These are phyloP conservation scores for Trichoderma sp. DNA, from an alignment of 2,329 filamentous ascomycete species.

Conservation along the genomic window DNA sequence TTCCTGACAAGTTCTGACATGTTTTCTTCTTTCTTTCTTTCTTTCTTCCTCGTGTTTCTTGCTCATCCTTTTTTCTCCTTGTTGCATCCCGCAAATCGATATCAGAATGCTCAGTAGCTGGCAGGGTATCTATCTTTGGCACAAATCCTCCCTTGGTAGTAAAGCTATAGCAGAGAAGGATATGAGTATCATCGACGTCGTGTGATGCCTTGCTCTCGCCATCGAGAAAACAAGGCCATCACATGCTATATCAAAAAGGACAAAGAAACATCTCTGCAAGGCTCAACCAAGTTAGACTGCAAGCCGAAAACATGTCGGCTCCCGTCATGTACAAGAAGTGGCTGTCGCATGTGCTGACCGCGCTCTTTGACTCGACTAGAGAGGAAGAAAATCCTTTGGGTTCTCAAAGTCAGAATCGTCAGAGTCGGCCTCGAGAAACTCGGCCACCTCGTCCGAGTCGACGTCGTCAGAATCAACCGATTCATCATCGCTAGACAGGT, in stretches of 20 bases:
- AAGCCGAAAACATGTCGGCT: not conserved
- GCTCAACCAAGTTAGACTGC: not conserved
- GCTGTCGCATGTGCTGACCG: not conserved
- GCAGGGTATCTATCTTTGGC: constrained; percentile 27
- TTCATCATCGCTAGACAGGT: constrained; percentile 78
- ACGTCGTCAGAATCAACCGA: constrained; percentile 73
- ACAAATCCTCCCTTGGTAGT: constrained; percentile 1
- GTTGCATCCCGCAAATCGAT: not conserved
- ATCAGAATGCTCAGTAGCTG: constrained; percentile 1
- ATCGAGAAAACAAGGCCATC: constrained; percentile 1
- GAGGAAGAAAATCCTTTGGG: constrained; percentile 61
- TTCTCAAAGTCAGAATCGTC: constrained; percentile 59
- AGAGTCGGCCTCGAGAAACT: constrained; percentile 61
- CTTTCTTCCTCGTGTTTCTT: not conserved
- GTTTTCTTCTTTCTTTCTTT: not conserved
- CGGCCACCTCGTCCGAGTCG: constrained; percentile 74
- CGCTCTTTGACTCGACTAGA: constrained; percentile 34
- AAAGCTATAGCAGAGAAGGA: not conserved
- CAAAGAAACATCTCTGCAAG: not conserved
- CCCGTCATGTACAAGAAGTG: not conserved
- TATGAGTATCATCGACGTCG: not conserved
- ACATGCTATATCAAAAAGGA: constrained; percentile 8
- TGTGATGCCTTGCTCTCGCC: not conserved
- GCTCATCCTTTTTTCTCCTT: constrained; percentile 2
- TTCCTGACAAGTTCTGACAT: not conserved